Evolutionary conservation across 2,329 filamentous ascomycete genomes (phyloP), one percentile per base, ranked within the genome.

Genomic region (Colletotrichum neosansevieriae): DNA sequence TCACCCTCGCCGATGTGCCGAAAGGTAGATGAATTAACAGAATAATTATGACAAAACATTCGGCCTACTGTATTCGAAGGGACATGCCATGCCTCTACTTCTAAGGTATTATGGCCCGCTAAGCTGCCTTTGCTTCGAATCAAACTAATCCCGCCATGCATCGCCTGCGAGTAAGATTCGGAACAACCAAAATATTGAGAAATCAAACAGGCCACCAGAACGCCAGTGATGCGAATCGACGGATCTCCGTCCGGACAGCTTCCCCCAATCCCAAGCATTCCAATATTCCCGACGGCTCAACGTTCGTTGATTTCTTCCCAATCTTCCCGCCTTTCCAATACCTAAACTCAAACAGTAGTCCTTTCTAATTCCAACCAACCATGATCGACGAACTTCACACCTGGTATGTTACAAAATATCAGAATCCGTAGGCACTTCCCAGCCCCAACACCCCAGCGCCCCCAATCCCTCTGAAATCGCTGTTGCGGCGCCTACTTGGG

Each of bases 381-480:
- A 4, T 24, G 9, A 58, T 19, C 15, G 7, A 24, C 15, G n/a
- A 15, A 11, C 32, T n/a, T 15, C 34, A n/a, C 19, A 19, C 3
- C 21, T 40, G 32, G 15, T 11, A 32, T 51, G 6, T 15, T 17
- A n/a, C 10, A 13, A 29, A 2, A 17, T 13, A 2, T 59, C 10
- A 66, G 10, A 69, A 60, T 3, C 61, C 66, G 21, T 44, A 69
- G 2, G 49, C 66, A 17, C 56, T 69, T 11, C 66, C 66, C 17
- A 69, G 19, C 1, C 66, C 66, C 42, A 69, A 21, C 4, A 69
- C 34, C 5, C 61, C 66, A 12, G 54, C 56, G 7, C 61, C 49
- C 6, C 66, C 66, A 17, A 69, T 69, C 6, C 66, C 65, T 15
- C 61, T 59, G 4, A 47, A 44, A 17, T 60, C 61, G 42, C 66